These are phyloP conservation scores for Trichoderma koningii DNA, from an alignment of 2,329 filamentous ascomycete genomes.

Conservation along the genomic window DNA sequence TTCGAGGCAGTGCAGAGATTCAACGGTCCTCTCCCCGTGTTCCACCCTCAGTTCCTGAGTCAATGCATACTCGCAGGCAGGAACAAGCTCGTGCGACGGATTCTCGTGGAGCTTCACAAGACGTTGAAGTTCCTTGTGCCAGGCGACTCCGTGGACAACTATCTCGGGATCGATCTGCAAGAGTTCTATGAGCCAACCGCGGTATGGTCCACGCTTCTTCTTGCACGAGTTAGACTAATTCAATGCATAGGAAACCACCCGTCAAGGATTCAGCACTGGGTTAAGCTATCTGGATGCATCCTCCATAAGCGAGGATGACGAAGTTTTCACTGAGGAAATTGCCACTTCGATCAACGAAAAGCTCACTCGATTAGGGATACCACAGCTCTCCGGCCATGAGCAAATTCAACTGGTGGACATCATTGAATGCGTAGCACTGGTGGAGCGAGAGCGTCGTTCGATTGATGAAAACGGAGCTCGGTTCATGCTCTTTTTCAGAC, in stretches of 20 bases:
- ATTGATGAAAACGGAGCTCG: conserved; percentile 88
- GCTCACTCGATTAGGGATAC: conserved; percentile 71
- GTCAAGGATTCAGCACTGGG: background rate
- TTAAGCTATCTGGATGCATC: conserved; percentile 11
- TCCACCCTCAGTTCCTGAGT: conserved; percentile 87
- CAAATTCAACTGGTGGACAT: conserved; percentile 85
- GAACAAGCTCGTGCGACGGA: conserved; percentile 66
- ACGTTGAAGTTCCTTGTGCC: conserved; percentile 81
- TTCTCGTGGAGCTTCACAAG: conserved; percentile 71
- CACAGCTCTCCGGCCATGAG: conserved; percentile 79
- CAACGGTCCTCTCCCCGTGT: conserved; percentile 85
- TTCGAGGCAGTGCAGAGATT: conserved; percentile 81
- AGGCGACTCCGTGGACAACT: conserved; percentile 77
- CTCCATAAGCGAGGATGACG: conserved; percentile 32
- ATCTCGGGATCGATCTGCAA: conserved; percentile 66
- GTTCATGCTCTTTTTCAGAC: conserved; percentile 84
- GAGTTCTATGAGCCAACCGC: conserved; percentile 53
- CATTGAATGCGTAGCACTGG: conserved; percentile 78
- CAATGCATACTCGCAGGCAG: conserved; percentile 87
- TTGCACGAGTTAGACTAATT: background rate
- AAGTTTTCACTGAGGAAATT: conserved; percentile 69
- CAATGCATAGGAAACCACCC: background rate
- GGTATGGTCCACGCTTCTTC: background rate
- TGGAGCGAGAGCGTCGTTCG: conserved; percentile 83
- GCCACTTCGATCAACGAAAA: conserved; percentile 73